These are phyloP conservation scores for Daldinia vernicosa DNA, from an alignment of 495 filamentous ascomycete species.

Conservation along the genomic window DNA sequence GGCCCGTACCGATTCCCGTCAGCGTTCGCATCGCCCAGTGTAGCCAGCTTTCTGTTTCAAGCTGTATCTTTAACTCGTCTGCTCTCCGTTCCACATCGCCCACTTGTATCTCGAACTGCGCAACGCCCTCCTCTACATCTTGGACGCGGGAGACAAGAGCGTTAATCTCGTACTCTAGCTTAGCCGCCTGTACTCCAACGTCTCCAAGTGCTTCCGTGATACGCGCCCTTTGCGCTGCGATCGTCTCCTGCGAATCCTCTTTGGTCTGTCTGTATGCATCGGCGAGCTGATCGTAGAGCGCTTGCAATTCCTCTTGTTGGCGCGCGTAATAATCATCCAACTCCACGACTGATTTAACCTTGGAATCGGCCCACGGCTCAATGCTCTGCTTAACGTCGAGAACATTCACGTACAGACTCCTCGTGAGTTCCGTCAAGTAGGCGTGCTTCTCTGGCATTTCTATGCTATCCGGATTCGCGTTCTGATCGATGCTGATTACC, in stretches of 20 bases:
- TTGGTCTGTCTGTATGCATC: conserved; percentile 71
- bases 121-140: conserved; percentile 86
- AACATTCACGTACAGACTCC: conserved; percentile 63
- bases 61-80: conserved; percentile 71
- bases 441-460: conserved; percentile 46
- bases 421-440: conserved; percentile 65
- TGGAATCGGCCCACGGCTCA: conserved; percentile 71
- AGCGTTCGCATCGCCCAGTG: conserved; percentile 67
- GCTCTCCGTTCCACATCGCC: conserved; percentile 78
- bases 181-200: conserved; percentile 82
- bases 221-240: conserved; percentile 70
- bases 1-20: conserved; percentile 67
- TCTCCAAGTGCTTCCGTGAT: conserved; percentile 81
- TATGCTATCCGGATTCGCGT: conserved; percentile 14
- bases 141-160: conserved; percentile 81
- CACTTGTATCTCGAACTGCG: conserved; percentile 83
- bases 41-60: conserved; percentile 69
- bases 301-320: conserved; percentile 72
- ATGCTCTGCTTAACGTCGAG: conserved; percentile 59
- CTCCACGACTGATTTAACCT: conserved; percentile 67
- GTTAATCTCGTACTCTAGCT: conserved; percentile 93
- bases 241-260: conserved; percentile 70
- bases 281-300: conserved; percentile 71
- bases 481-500: conserved; percentile 49
- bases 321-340: conserved; percentile 68